Conservation (phyloP, 495 filamentous ascomycete genomes). For the Penicillium mononematosum region DNA sequence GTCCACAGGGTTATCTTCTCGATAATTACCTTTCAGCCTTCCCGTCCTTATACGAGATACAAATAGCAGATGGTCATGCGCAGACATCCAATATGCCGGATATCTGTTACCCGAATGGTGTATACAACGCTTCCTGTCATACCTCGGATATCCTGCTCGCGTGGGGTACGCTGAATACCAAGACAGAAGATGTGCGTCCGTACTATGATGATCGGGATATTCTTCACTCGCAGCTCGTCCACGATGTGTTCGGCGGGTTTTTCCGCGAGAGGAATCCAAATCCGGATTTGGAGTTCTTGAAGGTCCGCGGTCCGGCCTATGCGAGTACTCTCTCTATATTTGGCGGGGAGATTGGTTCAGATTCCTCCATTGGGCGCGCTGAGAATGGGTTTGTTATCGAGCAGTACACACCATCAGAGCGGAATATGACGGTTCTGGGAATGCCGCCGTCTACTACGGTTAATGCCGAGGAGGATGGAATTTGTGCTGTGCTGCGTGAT, state of each 20-base stretch:
- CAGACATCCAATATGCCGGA: constrained; percentile 21
- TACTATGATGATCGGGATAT: constrained; percentile 26
- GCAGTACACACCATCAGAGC: constrained; percentile 6
- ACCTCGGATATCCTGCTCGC: constrained; percentile 29
- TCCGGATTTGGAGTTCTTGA: constrained; percentile 18
- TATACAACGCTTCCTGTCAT: constrained; percentile 34
- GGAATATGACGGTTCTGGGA: constrained; percentile 20
- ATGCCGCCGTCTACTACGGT: constrained; percentile 11
- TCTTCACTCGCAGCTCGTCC: constrained; percentile 28
- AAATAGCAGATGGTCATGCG: constrained; percentile 29
- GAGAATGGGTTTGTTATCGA: constrained; percentile 7
- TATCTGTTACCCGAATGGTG: constrained; percentile 30
- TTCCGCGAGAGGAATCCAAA: constrained; percentile 28
- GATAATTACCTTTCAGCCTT: constrained; percentile 15
- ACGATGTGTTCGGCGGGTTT: constrained; percentile 31
- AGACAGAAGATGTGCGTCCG: constrained; percentile 27
- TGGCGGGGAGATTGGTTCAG: constrained; percentile 1
- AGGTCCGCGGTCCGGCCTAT: constrained; percentile 28
- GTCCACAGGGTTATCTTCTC: constrained; percentile 30
- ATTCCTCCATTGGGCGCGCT: background rate
- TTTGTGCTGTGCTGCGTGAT: constrained; percentile 29
- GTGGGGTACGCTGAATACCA: constrained; percentile 35
- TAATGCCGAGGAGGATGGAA: constrained; percentile 17
- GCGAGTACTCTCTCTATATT: constrained; percentile 9
- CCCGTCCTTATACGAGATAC: constrained; percentile 25